Conservation (phyloP, 2,329 filamentous ascomycete species). For the Pseudonectria buxi region DNA sequence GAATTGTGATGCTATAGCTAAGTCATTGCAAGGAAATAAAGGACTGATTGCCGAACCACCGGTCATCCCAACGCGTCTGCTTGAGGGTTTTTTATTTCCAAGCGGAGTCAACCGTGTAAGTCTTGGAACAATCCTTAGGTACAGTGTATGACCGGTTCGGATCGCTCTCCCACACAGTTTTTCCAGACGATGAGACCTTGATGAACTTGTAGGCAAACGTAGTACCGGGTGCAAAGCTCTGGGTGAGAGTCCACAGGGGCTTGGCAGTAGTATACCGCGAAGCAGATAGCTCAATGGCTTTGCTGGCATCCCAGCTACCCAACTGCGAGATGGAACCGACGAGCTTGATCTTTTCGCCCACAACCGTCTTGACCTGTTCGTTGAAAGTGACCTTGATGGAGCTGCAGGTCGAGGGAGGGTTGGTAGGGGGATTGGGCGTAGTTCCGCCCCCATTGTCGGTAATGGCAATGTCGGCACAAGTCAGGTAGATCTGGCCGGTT, state of each 20-base stretch:
- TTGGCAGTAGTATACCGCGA: slow-evolving; percentile 44
- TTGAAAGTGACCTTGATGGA: slow-evolving; percentile 36
- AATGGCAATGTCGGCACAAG: slow-evolving; percentile 47
- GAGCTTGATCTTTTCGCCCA: slow-evolving; percentile 44
- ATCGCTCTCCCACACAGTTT: slow-evolving; percentile 51
- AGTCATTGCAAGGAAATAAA: too few species aligned
- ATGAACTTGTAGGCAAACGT: slow-evolving; percentile 55
- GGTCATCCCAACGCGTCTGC: too few species aligned
- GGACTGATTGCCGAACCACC: too few species aligned
- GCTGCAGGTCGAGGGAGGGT: slow-evolving; percentile 7
- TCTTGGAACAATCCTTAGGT: slow-evolving; percentile 4
- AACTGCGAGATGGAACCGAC: slow-evolving; percentile 37
- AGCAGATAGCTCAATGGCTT: slow-evolving; percentile 44
- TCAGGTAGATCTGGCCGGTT: slow-evolving; percentile 46
- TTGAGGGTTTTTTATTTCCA: slow-evolving; percentile 4
- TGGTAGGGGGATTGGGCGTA: slow-evolving; percentile 10
- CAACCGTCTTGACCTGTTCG: slow-evolving; percentile 36
- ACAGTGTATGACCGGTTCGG: slow-evolving; percentile 31
- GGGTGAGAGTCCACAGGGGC: slow-evolving; percentile 47
- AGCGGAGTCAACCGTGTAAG: slow-evolving; percentile 1
- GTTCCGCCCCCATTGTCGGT: slow-evolving; percentile 11
- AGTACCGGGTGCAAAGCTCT: slow-evolving; percentile 43
- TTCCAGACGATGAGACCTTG: slow-evolving; percentile 40
- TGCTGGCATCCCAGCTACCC: slow-evolving; percentile 39
- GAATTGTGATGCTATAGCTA: too few species aligned